A percentile compares a stretch with the other conserved stretches of the same genome.
Evolutionary conservation across 176 grass and related monocot species (phyloP).

Genomic region (Avena atlantica): DNA sequence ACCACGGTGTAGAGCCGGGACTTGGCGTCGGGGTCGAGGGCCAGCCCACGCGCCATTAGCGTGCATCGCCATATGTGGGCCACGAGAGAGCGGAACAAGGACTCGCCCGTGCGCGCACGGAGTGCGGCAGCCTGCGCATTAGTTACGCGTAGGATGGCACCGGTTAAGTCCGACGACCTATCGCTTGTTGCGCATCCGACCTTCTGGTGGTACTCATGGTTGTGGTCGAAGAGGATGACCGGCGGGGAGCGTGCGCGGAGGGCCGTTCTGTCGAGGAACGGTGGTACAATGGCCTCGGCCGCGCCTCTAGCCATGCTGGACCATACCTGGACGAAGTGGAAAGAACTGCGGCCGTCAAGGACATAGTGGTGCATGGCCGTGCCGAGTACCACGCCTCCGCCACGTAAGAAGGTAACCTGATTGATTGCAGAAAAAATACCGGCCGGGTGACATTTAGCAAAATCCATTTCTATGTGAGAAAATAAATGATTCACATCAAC

Average conservation of each 20-base stretch:
- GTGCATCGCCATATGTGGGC: conserved; percentile 59
- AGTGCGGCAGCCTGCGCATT: conserved; percentile 31
- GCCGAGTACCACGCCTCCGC: conserved; percentile 56
- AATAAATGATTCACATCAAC: background rate
- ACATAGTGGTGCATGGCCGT: conserved; percentile 62
- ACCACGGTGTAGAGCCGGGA: conserved; percentile 48
- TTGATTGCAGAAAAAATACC: background rate
- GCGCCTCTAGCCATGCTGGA: conserved; percentile 41
- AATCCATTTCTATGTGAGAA: background rate
- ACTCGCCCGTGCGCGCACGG: conserved; percentile 22
- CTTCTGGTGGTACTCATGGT: conserved; percentile 28
- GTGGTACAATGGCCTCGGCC: background rate
- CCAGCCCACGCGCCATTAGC: conserved; percentile 44
- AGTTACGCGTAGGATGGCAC: conserved; percentile 50
- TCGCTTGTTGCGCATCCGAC: rapidly evolving
- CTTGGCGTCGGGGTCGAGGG: conserved; percentile 17
- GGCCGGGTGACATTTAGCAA: background rate
- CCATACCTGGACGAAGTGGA: conserved; percentile 61
- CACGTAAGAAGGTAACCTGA: conserved; percentile 52
- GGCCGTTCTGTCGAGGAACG: conserved; percentile 47
- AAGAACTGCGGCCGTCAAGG: conserved; percentile 45
- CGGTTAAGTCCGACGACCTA: background rate
- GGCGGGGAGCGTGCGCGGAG: conserved; percentile 27
- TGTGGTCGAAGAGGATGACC: conserved; percentile 40
- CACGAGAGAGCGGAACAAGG: conserved; percentile 48